Evolutionary conservation across 1,284 basidiomycete genomes (phyloP), one percentile per base, ranked within the genome.

Genomic region (Trametes hirsuta): DNA sequence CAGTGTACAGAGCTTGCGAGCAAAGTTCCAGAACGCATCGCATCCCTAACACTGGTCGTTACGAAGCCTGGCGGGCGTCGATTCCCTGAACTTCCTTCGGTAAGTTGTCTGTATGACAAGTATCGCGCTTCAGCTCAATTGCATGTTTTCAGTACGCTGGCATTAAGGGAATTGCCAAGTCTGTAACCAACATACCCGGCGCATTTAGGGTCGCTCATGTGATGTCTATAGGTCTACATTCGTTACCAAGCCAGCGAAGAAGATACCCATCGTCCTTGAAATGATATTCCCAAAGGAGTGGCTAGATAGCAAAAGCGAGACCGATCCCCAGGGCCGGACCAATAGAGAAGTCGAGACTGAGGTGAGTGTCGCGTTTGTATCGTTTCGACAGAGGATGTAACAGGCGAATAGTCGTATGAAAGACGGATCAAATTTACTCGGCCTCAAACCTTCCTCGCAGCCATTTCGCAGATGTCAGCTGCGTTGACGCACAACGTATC

Each of bases 391-490:
- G 30, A 30, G 5, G 30, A 30, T 5, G 5, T 30, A 36, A 48
- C 34, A 12, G 11, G 34, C 34, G 24, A 14, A 15, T 67, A 90
- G 79, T 74, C 73, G 25, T 87, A 84, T 66, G 71, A 79, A 36
- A 77, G 75, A 46, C 87, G 90, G 18, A 77, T 86, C 45, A 67
- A 74, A 1, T 76, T 86, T 3, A 86, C 85, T 0, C 83, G 80
- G 11, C 81, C 83, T 0, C 93, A 93, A 65, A 77, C 77, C 0
- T 71, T 87, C 39, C 67, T 84, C 12, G 93, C 93, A 0, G 77
- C 84, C 18, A 61, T 95, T 2, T 91, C 88, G 2, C 93, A 95
- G 71, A 87, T 93, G 82, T 79, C 76, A 5, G 91, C 94, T 0
- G 90, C 74, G 0, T 61, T 91, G 3, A 89, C 87, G 0, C 94